Conservation (phyloP, 1,284 basidiomycete genomes). For the Ustilago crameri region DNA sequence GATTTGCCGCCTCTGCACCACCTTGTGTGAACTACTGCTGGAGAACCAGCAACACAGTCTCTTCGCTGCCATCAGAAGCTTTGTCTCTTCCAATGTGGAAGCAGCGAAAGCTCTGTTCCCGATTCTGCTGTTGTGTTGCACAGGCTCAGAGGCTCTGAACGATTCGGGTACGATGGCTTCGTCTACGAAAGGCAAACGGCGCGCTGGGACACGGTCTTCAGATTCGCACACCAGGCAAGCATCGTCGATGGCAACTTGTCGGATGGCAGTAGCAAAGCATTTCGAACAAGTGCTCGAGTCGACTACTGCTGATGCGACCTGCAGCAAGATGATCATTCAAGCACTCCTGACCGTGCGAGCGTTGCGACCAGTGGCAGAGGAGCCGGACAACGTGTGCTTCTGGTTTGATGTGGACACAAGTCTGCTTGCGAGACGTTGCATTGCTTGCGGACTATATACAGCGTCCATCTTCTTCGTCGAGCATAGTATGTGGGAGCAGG, state of each 20-base stretch:
- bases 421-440: constrained; percentile 79
- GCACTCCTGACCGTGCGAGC: constrained; percentile 83
- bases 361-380: constrained; percentile 70
- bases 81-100: constrained; percentile 73
- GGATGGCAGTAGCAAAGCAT: constrained; percentile 57
- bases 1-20: constrained; percentile 75
- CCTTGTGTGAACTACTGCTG: constrained; percentile 76
- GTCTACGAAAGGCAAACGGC: constrained; percentile 3
- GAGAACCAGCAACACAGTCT: constrained; percentile 70
- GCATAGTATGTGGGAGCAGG: constrained; percentile 75
- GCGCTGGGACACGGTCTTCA: constrained; percentile 5
- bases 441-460: constrained; percentile 83
- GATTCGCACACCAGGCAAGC: constrained; percentile 5
- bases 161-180: constrained; percentile 55
- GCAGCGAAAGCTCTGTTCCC: constrained; percentile 80
- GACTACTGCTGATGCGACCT: constrained; percentile 70
- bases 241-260: constrained; percentile 1
- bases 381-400: constrained; percentile 74
- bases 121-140: constrained; percentile 75
- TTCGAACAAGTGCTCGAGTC: constrained; percentile 71
- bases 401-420: constrained; percentile 86
- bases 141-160: constrained; percentile 5
- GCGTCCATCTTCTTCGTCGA: constrained; percentile 91
- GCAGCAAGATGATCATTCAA: constrained; percentile 78
- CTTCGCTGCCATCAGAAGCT: constrained; percentile 76